A percentile compares a stretch with the other conserved stretches of the same genome.
phyloP scores from a whole-genome alignment of 2,329 filamentous ascomycete genomes.

The Cryphonectria nitschkei region DNA sequence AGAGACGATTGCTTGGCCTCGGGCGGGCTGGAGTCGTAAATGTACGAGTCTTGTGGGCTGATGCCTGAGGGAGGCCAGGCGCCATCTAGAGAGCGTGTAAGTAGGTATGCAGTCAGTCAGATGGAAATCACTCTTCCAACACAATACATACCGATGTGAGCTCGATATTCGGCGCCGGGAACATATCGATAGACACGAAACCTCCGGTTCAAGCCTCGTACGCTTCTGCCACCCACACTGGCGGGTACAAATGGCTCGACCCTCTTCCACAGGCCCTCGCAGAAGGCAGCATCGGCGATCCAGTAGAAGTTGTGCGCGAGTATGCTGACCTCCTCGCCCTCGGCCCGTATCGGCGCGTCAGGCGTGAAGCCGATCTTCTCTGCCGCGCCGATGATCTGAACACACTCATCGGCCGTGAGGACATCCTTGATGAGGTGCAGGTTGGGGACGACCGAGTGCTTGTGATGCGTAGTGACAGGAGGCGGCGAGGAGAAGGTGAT shows the following conservation, averaged over 20 bases:
- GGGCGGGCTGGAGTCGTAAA: conserved; percentile 67
- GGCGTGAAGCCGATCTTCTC: conserved; percentile 69
- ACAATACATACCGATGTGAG: conserved; percentile 54
- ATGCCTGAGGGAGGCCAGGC: conserved; percentile 75
- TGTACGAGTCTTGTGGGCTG: conserved; percentile 58
- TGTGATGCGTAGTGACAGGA: conserved; percentile 55
- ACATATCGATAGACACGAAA: conserved; percentile 76
- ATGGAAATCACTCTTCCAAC: neutral
- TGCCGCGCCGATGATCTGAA: conserved; percentile 66
- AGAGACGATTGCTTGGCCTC: conserved; percentile 66
- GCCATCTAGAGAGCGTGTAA: conserved; percentile 50
- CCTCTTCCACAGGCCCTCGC: conserved; percentile 65
- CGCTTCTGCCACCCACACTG: conserved; percentile 57
- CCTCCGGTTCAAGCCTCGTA: conserved; percentile 67
- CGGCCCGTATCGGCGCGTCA: conserved; percentile 67
- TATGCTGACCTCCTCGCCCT: conserved; percentile 67
- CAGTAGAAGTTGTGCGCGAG: conserved; percentile 77
- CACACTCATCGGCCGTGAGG: conserved; percentile 64
- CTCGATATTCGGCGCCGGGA: conserved; percentile 71
- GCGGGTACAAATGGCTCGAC: conserved; percentile 62
- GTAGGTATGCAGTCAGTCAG: neutral
- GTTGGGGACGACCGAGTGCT: conserved; percentile 66
- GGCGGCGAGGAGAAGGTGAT: conserved; percentile 50
- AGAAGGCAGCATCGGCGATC: conserved; percentile 67
- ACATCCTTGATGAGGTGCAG: conserved; percentile 64